phyloP scores from a whole-genome alignment of 148 eudicot genomes.

The Heliamphora exappendiculata region DNA sequence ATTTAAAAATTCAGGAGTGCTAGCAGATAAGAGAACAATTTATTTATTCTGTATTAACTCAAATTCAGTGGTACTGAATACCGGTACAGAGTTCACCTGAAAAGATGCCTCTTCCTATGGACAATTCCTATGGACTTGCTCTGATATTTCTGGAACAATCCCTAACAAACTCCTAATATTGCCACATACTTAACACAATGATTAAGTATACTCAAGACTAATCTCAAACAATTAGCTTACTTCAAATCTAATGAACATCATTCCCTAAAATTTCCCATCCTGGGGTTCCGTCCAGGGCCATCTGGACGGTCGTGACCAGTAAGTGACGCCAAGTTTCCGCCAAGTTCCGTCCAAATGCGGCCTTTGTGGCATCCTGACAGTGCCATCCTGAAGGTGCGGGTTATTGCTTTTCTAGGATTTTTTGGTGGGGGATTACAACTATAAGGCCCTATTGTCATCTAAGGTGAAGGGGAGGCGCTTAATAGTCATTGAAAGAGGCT shows the following conservation, averaged over 20 bases:
- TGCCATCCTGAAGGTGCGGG: too few species aligned
- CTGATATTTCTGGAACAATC: neutral
- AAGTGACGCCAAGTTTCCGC: too few species aligned
- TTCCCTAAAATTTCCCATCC: neutral
- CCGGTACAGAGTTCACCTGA: neutral
- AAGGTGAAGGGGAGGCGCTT: too few species aligned
- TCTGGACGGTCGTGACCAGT: too few species aligned
- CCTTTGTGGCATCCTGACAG: too few species aligned
- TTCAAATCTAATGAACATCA: neutral
- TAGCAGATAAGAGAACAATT: neutral
- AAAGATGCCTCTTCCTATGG: neutral
- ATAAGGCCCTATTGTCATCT: too few species aligned
- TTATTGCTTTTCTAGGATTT: too few species aligned
- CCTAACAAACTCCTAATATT: neutral
- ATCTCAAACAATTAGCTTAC: neutral
- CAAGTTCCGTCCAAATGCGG: too few species aligned
- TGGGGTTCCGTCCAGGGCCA: too few species aligned
- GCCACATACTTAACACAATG: neutral
- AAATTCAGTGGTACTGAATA: neutral
- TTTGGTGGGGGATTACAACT: too few species aligned
- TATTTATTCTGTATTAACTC: neutral
- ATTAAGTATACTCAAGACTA: neutral
- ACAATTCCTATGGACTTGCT: neutral
- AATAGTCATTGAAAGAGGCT: too few species aligned
- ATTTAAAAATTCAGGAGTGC: neutral